Base-by-base conservation (phyloP, 306 rosid genomes). In the Trifolium fragiferum region DNA sequence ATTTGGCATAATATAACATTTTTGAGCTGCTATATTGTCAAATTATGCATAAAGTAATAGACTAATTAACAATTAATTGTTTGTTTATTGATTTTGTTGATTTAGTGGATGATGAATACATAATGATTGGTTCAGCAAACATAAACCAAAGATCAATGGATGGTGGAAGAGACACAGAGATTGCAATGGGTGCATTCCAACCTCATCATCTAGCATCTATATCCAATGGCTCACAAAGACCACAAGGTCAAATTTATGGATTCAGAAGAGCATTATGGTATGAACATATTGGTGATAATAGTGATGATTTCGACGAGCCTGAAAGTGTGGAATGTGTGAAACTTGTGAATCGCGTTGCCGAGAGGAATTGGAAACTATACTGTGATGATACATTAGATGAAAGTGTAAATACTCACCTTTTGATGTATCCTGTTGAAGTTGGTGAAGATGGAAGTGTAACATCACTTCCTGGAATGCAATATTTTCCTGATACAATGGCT, bases 91-190 rank as follows among this genome's bases (percentile, higher is more conserved):
- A 19, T 8, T 20, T 47, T 33, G 23, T 23, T 33, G 4, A 32
- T 74, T 20, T 66, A 89, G 98, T 91, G 64, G 97, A 91, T 57
- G 98, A 93, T 60, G 98, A 93, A 68, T 91, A 89, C 86, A 89
- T 91, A 78, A 84, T 93, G 16, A 64, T 93, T 61, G 97, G 98
- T 68, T 91, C 97, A 2, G 90, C 94, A 18, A 93, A 93, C 88
- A 88, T 93, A 18, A 93, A 93, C 81, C 87, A 89, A 23, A 88
- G 96, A 63, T 93, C 92, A 33, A 91, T 93, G 96, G 96, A 89
- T 19, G 97, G 97, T 1, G 86, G 86, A 79, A 87, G 98, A 68
- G 98, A 91, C 96, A 83, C 88, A 0, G 93, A 93, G 90, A 91
- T 93, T 10, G 92, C 96, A 40, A 93, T 89, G 93, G 97, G 98